Evolutionary conservation across 257 asterid genomes (phyloP).

Genomic region (Verbascum thapsus): DNA sequence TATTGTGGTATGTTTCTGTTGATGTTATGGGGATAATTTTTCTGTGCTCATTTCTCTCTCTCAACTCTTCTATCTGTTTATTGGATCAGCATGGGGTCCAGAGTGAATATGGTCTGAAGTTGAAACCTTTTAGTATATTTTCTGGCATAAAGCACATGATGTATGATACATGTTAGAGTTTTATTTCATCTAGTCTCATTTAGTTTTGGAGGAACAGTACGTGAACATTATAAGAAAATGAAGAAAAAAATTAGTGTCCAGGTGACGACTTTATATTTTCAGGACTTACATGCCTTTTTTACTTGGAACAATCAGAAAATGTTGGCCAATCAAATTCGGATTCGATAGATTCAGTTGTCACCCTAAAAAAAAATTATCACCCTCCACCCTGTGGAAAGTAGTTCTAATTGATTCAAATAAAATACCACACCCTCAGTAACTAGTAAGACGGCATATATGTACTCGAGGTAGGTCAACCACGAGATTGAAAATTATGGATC

Average conservation of each 20-base stretch:
- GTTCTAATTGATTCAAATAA: conserved; percentile 7
- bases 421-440: not conserved
- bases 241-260: conserved; percentile 22
- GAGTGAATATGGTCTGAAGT: conserved; percentile 32
- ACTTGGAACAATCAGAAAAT: conserved; percentile 17
- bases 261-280: conserved; percentile 9
- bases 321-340: not conserved
- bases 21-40: conserved; percentile 13
- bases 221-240: conserved; percentile 22
- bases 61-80: conserved; percentile 31
- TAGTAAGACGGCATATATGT: conserved; percentile 2
- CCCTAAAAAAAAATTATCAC: not conserved
- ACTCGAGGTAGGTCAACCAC: not conserved
- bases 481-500: conserved; percentile 20
- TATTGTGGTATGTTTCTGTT: conserved; percentile 33
- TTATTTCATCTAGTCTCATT: conserved; percentile 11
- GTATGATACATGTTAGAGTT: conserved; percentile 22
- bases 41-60: conserved; percentile 29
- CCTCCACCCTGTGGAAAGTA: too few relatives aligned
- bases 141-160: conserved; percentile 31
- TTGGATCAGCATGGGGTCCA: conserved; percentile 38
- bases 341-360: not conserved
- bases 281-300: conserved; percentile 1
- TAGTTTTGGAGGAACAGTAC: conserved; percentile 6
- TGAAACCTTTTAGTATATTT: conserved; percentile 28